Evolutionary conservation across 768 basidiomycete species (phyloP).

Genomic region (Fomitopsis serialis): DNA sequence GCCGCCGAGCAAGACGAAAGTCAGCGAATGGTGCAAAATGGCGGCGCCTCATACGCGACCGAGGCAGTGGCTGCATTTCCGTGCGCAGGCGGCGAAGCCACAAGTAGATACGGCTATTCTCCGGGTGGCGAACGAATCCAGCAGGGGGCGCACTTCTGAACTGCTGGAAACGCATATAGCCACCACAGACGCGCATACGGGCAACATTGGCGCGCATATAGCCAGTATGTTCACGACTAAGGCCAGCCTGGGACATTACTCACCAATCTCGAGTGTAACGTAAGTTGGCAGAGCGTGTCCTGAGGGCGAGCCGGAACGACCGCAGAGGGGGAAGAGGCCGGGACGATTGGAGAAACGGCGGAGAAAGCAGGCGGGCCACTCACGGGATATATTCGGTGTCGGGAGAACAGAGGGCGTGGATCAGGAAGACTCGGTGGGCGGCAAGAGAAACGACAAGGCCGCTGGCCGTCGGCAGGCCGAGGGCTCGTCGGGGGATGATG

Average conservation of each 20-base stretch:
- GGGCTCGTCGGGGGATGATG: neutral
- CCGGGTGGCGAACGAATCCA: neutral
- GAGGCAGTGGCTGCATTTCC: neutral
- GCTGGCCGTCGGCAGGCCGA: neutral
- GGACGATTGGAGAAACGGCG: slow-evolving; percentile 1
- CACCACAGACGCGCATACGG: too few species aligned
- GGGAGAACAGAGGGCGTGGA: neutral
- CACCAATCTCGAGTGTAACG: neutral
- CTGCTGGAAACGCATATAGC: too few species aligned
- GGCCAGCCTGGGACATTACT: neutral
- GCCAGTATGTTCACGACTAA: neutral
- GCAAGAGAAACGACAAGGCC: neutral
- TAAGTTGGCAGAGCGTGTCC: neutral
- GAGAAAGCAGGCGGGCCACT: neutral
- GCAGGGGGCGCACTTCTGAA: neutral
- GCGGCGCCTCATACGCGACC: neutral
- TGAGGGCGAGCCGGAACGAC: neutral
- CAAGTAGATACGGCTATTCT: slow-evolving; percentile 4
- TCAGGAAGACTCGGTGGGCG: neutral
- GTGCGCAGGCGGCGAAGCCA: neutral
- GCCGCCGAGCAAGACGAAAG: neutral
- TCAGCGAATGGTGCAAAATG: neutral
- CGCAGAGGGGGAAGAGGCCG: neutral
- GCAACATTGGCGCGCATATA: neutral
- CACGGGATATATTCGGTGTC: slow-evolving; percentile 1